Base-by-base conservation (phyloP, 2,329 filamentous ascomycete species). In the Coleophoma eucalyptorum region DNA sequence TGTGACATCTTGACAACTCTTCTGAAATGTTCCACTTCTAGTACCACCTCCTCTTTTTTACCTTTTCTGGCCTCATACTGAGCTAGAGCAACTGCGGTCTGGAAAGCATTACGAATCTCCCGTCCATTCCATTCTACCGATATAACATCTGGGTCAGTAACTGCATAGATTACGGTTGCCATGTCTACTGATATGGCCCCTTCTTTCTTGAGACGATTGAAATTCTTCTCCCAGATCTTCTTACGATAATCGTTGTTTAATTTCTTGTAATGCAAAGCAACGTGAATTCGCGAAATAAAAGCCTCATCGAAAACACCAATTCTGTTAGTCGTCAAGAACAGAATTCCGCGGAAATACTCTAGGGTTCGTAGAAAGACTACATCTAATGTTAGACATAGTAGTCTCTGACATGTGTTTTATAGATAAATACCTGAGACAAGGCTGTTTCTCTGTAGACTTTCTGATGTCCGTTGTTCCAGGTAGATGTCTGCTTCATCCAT, bases 401-500 rank as follows among this genome's bases (percentile, higher is more conserved):
- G 15, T 19, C 19, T 54, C 7, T 42, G 45, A 50, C 44, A 13
- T n/a, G n/a, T n/a, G n/a, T n/a, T n/a, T n/a, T n/a, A 54, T 38
- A n/a, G 34, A 32, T 19, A 5, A 32, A 16, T 49, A 56, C 54
- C 56, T 2, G 66, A 63, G 2, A 70, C 68, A 1, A 71, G 50
- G 21, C 57, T 58, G 38, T 71, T 71, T 3, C 67, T 68, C 7
- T 58, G 50, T 0, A 69, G 61, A 43, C 71, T 64, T 1, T 54
- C 46, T 2, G 55, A 55, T 5, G 55, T 49, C 3, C 69, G 61
- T 2, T 61, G 58, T 51, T 71, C 66, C 11, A 72, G 57, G 61
- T 78, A 80, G 2, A 80, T 74, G 53, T 79, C 77, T 7, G 76
- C 75, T 62, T 79, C 77, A 55, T 79, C 77, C 3, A 80, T 69